Evolutionary conservation across 1,284 basidiomycete species (phyloP).

Genomic region (Puccinia brachypodii): DNA sequence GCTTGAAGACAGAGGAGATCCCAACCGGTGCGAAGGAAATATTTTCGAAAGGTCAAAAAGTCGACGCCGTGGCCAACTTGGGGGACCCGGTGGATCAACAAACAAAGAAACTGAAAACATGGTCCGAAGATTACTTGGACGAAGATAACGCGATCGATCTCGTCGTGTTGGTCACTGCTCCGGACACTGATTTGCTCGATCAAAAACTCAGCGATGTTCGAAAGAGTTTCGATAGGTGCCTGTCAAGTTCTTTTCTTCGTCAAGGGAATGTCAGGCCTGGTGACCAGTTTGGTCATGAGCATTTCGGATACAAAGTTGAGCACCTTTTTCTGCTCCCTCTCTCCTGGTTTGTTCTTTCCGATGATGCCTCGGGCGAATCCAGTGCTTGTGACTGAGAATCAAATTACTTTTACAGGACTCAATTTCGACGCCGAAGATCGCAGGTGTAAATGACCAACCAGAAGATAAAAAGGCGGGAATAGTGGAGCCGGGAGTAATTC

Average conservation of each 20-base stretch:
- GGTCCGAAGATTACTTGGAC: background rate
- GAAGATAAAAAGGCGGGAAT: conserved; percentile 22
- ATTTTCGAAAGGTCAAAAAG: background rate
- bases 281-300: conserved; percentile 2
- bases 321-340: background rate
- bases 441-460: background rate
- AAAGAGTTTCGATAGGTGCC: background rate
- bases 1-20: background rate
- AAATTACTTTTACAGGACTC: conserved; percentile 7
- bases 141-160: background rate
- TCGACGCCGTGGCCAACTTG: conserved; percentile 1
- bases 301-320: conserved; percentile 20
- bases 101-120: conserved; percentile 6
- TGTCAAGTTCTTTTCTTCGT: background rate
- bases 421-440: conserved; percentile 12
- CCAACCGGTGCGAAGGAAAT: background rate
- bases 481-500: conserved; percentile 1
- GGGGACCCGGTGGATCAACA: conserved; percentile 1
- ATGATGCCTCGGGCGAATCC: background rate
- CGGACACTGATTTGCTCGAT: background rate
- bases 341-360: background rate
- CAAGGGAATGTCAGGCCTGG: conserved; percentile 26
- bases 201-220: background rate
- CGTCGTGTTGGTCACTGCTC: conserved; percentile 5
- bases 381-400: background rate